Evolutionary conservation across 768 basidiomycete genomes (phyloP).

Genomic region (Tubosaeta sp.): DNA sequence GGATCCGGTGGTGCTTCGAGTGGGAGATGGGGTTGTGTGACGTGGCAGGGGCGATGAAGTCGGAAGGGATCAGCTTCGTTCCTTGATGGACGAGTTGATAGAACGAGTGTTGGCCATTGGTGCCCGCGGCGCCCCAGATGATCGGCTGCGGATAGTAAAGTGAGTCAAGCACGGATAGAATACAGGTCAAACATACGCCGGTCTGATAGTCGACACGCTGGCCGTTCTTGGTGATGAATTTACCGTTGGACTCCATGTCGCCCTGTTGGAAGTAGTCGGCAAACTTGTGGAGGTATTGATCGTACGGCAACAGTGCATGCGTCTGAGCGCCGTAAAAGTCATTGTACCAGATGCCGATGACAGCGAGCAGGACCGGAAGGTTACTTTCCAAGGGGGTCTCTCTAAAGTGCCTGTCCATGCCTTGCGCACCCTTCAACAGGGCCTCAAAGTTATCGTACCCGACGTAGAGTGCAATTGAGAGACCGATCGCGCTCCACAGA

Average conservation of each 20-base stretch:
- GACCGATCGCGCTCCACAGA: constrained; percentile 96
- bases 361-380: constrained; percentile 85
- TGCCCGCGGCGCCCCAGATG: constrained; percentile 98
- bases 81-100: constrained; percentile 97
- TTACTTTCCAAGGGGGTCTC: constrained; percentile 84
- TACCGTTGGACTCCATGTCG: constrained; percentile 99
- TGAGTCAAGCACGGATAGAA: neutral
- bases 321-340: constrained; percentile 98
- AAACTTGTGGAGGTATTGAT: constrained; percentile 99
- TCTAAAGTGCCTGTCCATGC: constrained; percentile 97
- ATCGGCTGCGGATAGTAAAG: constrained; percentile 60
- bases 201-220: constrained; percentile 94
- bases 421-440: constrained; percentile 88
- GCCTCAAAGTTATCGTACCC: constrained; percentile 93
- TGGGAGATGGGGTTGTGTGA: constrained; percentile 83
- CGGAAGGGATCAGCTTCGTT: constrained; percentile 86
- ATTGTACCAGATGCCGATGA: constrained; percentile 97
- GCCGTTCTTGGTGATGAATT: constrained; percentile 91
- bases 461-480: constrained; percentile 89
- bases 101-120: constrained; percentile 99
- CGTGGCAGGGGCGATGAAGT: constrained; percentile 88
- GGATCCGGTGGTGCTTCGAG: constrained; percentile 95
- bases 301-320: constrained; percentile 91
- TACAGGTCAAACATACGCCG: constrained; percentile 56
- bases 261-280: constrained; percentile 99